Evolutionary conservation across 2,329 filamentous ascomycete genomes (phyloP).

Genomic region (Colletotrichum costaricense): DNA sequence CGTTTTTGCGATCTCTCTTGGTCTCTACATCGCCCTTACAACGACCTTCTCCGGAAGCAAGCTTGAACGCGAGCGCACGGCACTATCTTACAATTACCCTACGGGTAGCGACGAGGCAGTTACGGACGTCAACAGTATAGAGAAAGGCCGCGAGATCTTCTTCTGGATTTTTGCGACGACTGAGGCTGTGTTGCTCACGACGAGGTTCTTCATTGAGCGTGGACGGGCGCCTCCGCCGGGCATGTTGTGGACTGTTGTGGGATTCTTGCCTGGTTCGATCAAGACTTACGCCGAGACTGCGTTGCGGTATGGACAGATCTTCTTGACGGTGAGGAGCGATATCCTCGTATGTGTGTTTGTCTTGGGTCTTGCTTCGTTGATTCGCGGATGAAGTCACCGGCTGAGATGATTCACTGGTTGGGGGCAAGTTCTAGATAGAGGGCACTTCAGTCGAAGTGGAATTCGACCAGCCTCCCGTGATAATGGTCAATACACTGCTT

Average conservation of each 20-base stretch:
- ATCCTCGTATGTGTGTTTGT: slow-evolving; percentile 84
- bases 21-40: slow-evolving; percentile 75
- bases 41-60: slow-evolving; percentile 77
- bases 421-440: not conserved
- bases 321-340: slow-evolving; percentile 77
- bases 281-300: slow-evolving; percentile 70
- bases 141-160: slow-evolving; percentile 62
- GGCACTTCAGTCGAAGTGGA: not conserved
- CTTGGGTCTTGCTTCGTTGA: slow-evolving; percentile 68
- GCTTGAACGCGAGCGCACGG: slow-evolving; percentile 63
- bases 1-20: slow-evolving; percentile 75
- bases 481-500: not conserved
- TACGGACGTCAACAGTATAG: slow-evolving; percentile 42
- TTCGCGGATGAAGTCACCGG: slow-evolving; percentile 40
- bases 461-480: not conserved
- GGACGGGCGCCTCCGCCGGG: slow-evolving; percentile 67
- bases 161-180: slow-evolving; percentile 86
- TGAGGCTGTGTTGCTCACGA: slow-evolving; percentile 78
- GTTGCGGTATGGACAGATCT: slow-evolving; percentile 77
- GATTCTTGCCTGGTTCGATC: slow-evolving; percentile 74
- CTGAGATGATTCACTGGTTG: not conserved
- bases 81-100: slow-evolving; percentile 46
- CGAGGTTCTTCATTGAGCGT: slow-evolving; percentile 77
- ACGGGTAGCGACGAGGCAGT: slow-evolving; percentile 42
- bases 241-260: slow-evolving; percentile 71